Evolutionary conservation across 2,329 filamentous ascomycete genomes (phyloP).

Genomic region (Neocatenulostroma microsporum): DNA sequence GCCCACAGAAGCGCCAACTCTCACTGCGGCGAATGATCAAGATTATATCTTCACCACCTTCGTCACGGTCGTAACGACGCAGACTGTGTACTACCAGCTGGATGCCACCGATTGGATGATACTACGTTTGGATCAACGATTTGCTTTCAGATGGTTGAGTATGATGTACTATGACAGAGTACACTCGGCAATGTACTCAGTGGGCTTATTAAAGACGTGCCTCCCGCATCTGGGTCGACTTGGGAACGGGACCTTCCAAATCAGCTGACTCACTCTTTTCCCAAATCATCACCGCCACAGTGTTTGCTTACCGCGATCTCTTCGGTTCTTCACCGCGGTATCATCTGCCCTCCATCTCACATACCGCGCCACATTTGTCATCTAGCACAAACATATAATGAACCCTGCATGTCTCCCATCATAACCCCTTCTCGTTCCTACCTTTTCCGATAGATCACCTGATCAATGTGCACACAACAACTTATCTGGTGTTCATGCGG

Average conservation of each 20-base stretch:
- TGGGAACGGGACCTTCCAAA: too few species aligned
- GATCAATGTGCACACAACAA: conserved; percentile 26
- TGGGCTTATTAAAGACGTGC: too few species aligned
- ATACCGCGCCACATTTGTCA: conserved; percentile 1
- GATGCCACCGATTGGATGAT: neutral
- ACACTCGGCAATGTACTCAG: too few species aligned
- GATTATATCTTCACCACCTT: conserved; percentile 4
- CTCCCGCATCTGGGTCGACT: too few species aligned
- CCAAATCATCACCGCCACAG: too few species aligned
- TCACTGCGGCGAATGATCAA: neutral
- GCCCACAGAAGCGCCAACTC: neutral
- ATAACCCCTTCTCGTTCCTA: neutral
- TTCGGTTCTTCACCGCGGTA: too few species aligned
- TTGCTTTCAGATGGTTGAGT: neutral
- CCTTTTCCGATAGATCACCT: neutral
- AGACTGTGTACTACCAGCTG: conserved; percentile 10
- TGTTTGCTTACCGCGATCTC: too few species aligned
- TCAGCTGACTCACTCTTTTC: too few species aligned
- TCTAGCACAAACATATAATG: neutral
- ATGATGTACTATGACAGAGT: neutral
- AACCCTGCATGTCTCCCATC: too few species aligned
- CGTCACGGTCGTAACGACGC: conserved; percentile 8
- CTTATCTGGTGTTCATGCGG: conserved; percentile 28
- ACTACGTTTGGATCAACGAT: neutral
- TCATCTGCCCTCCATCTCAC: neutral